A percentile compares a stretch with the other conserved stretches of the same genome.
Evolutionary conservation across 768 basidiomycete species (phyloP).

Genomic region (Lentinula guzmanii): DNA sequence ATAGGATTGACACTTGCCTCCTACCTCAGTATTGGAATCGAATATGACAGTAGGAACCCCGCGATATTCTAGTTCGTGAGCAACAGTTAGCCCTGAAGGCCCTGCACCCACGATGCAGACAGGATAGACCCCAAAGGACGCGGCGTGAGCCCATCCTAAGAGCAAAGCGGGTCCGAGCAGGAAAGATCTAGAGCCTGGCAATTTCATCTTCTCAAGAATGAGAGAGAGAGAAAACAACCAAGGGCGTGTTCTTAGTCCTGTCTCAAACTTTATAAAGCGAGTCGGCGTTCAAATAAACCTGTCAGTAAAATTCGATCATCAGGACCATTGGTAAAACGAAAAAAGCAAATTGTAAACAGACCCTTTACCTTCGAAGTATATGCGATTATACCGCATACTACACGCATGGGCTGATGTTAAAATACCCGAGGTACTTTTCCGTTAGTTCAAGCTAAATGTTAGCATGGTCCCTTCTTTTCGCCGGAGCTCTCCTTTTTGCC

Average conservation of each 20-base stretch:
- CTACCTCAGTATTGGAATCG: background rate
- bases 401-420: too few relatives aligned
- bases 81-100: background rate
- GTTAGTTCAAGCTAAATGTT: too few relatives aligned
- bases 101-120: conserved; percentile 6
- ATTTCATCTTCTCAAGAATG: background rate
- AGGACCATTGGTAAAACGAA: too few relatives aligned
- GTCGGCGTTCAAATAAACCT: too few relatives aligned
- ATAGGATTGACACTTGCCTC: conserved; percentile 6
- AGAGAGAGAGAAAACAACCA: background rate
- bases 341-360: too few relatives aligned
- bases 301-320: too few relatives aligned
- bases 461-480: too few relatives aligned
- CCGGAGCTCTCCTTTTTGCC: too few relatives aligned
- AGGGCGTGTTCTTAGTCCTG: background rate
- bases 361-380: too few relatives aligned
- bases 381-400: too few relatives aligned
- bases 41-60: background rate
- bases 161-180: background rate
- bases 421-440: too few relatives aligned
- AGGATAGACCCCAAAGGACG: conserved; percentile 4
- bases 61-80: background rate
- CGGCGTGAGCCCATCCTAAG: background rate
- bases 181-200: background rate
- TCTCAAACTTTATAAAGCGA: too few relatives aligned